Conservation (phyloP, 768 basidiomycete genomes). For the Leccinum truebloodii region DNA sequence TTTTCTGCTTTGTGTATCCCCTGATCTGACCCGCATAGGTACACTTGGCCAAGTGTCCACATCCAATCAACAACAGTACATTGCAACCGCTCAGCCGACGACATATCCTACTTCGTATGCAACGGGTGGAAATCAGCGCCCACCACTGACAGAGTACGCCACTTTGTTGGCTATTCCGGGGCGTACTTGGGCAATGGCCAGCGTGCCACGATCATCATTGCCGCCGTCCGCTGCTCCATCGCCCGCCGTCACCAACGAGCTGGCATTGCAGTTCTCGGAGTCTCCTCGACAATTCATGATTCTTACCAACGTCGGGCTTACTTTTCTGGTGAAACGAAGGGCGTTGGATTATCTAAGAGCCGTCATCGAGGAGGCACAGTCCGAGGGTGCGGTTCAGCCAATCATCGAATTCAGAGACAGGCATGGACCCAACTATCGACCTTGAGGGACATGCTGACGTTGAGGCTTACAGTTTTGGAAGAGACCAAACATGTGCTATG, state of each 20-base stretch:
- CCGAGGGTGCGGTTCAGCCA: conserved; percentile 73
- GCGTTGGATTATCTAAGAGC: conserved; percentile 83
- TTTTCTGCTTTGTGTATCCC: conserved; percentile 71
- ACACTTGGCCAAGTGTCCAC: conserved; percentile 64
- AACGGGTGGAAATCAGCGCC: conserved; percentile 44
- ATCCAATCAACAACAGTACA: conserved; percentile 38
- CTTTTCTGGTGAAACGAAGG: conserved; percentile 76
- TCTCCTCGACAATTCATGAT: conserved; percentile 80
- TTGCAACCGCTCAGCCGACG: conserved; percentile 36
- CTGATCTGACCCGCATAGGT: conserved; percentile 74
- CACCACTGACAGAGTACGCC: conserved; percentile 76
- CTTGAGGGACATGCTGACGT: conserved; percentile 3
- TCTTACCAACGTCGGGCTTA: conserved; percentile 83
- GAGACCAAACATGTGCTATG: conserved; percentile 93
- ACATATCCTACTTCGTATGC: conserved; percentile 46
- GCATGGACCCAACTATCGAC: conserved; percentile 38
- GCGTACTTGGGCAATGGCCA: conserved; percentile 80
- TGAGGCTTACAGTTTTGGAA: conserved; percentile 65
- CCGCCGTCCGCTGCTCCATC: conserved; percentile 42
- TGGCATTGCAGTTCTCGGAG: conserved; percentile 82
- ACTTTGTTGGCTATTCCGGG: conserved; percentile 79
- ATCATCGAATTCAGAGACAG: conserved; percentile 82
- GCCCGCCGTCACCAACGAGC: conserved; percentile 70
- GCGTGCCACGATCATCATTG: conserved; percentile 41
- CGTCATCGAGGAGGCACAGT: conserved; percentile 79